A percentile compares a stretch with the other conserved stretches of the same genome.
These are phyloP conservation scores for Malassezia pachydermatis DNA, from an alignment of 1,284 basidiomycete species.

Conservation along the genomic window DNA sequence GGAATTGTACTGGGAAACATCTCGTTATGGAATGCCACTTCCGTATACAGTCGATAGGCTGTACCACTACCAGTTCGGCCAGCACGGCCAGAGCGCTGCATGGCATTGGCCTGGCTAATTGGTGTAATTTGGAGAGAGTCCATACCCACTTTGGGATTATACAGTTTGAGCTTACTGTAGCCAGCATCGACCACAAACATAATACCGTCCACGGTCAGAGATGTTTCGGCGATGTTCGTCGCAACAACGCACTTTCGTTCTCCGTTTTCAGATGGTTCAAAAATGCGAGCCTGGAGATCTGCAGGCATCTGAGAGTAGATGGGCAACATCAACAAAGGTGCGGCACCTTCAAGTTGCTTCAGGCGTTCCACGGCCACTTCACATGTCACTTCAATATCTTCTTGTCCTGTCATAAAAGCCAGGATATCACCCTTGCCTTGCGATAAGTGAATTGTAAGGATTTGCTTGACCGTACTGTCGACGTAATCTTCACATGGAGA, in stretches of 20 bases:
- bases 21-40: conserved; percentile 90
- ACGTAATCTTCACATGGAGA: conserved; percentile 98
- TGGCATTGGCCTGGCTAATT: conserved; percentile 85
- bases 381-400: conserved; percentile 70
- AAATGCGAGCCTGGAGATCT: conserved; percentile 95
- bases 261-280: conserved; percentile 85
- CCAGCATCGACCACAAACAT: conserved; percentile 92
- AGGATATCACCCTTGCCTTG: conserved; percentile 89
- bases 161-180: conserved; percentile 95
- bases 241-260: conserved; percentile 93
- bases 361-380: conserved; percentile 62
- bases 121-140: conserved; percentile 97
- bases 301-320: conserved; percentile 99
- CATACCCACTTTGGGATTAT: conserved; percentile 99
- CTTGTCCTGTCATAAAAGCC: conserved; percentile 99
- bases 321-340: conserved; percentile 74
- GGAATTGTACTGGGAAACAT: conserved; percentile 93
- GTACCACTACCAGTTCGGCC: conserved; percentile 78
- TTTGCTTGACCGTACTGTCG: conserved; percentile 92
- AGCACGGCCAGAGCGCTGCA: conserved; percentile 87
- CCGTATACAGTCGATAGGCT: conserved; percentile 92
- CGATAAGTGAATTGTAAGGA: conserved; percentile 88
- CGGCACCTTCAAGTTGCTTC: conserved; percentile 76
- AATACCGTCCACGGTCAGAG: conserved; percentile 87
- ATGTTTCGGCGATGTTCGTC: conserved; percentile 98